A percentile compares a stretch with the other conserved stretches of the same genome.
These are phyloP conservation scores for Annulohypoxylon moriforme DNA, from an alignment of 495 filamentous ascomycete species.

Conservation along the genomic window DNA sequence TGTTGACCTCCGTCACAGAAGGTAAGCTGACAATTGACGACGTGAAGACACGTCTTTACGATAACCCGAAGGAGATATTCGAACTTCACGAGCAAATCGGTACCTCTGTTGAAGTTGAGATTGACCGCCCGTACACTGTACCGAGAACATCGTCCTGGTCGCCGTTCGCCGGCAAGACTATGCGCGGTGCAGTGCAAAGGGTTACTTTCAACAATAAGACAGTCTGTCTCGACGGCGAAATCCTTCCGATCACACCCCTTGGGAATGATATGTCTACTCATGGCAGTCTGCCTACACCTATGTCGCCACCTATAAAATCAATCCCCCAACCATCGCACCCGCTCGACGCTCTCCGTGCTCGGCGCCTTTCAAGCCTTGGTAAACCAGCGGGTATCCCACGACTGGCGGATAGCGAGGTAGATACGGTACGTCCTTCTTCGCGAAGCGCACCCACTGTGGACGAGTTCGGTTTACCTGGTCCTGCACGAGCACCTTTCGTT, in stretches of 20 bases:
- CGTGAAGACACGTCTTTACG: constrained; percentile 75
- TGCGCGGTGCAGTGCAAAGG: constrained; percentile 79
- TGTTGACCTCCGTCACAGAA: constrained; percentile 82
- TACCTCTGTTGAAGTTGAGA: constrained; percentile 79
- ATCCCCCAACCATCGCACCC: constrained; percentile 54
- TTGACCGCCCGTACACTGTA: constrained; percentile 73
- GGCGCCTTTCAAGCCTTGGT: constrained; percentile 54
- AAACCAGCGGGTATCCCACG: constrained; percentile 49
- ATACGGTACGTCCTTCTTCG: constrained; percentile 34
- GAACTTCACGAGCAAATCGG: constrained; percentile 86
- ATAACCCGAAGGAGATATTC: constrained; percentile 87
- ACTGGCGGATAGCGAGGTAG: constrained; percentile 34
- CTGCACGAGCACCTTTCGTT: constrained; percentile 47
- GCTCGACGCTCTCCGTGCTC: constrained; percentile 58
- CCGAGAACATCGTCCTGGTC: constrained; percentile 71
- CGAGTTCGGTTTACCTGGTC: constrained; percentile 67
- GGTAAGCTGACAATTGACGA: constrained; percentile 80
- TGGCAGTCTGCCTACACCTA: constrained; percentile 64
- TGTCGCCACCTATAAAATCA: constrained; percentile 67
- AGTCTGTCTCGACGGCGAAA: constrained; percentile 78
- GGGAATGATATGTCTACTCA: constrained; percentile 85
- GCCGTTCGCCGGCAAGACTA: constrained; percentile 75
- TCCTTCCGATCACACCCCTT: constrained; percentile 65
- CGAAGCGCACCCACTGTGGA: constrained; percentile 49
- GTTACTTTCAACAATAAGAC: constrained; percentile 83